A percentile compares a stretch with the other conserved stretches of the same genome.
These are phyloP conservation scores for Fagus sylvatica DNA, from an alignment of 306 rosid species.

Conservation along the genomic window DNA sequence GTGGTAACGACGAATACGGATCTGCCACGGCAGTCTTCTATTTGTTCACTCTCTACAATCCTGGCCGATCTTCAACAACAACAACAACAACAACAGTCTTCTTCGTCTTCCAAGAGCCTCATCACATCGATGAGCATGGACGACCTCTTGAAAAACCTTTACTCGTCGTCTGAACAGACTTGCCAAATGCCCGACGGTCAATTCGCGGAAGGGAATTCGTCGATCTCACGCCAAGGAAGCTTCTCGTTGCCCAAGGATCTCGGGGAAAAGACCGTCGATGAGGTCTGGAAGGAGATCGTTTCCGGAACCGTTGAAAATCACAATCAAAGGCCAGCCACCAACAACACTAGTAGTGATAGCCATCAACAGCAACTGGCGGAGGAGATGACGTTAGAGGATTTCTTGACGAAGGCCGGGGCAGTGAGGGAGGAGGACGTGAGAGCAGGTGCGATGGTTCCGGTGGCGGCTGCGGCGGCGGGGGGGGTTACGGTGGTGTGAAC, in stretches of 20 bases:
- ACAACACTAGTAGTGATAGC: no score
- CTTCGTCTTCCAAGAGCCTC: no score
- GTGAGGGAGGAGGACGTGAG: constrained; percentile 57
- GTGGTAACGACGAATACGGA: constrained; percentile 73
- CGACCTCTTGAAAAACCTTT: constrained; percentile 64
- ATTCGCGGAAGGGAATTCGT: neutral
- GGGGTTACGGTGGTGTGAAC: neutral
- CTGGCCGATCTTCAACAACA: constrained; percentile 54
- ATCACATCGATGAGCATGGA: constrained; percentile 51
- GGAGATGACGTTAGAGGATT: constrained; percentile 68
- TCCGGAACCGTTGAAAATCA: constrained; percentile 20
- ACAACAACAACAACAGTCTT: constrained; percentile 22
- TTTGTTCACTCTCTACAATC: constrained; percentile 54
- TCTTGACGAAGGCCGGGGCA: constrained; percentile 52
- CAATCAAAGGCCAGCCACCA: constrained; percentile 19
- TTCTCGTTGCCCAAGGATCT: constrained; percentile 23
- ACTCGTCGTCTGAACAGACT: constrained; percentile 28
- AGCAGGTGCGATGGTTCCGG: constrained; percentile 26
- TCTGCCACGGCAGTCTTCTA: constrained; percentile 70
- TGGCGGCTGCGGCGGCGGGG: constrained; percentile 10
- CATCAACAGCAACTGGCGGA: neutral
- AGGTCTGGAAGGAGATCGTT: constrained; percentile 72
- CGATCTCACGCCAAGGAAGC: constrained; percentile 14
- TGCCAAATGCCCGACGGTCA: constrained; percentile 5
- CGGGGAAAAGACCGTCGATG: constrained; percentile 44